Evolutionary conservation across 768 basidiomycete genomes (phyloP), one percentile per base, ranked within the genome.

Genomic region (Boletus bicolor): DNA sequence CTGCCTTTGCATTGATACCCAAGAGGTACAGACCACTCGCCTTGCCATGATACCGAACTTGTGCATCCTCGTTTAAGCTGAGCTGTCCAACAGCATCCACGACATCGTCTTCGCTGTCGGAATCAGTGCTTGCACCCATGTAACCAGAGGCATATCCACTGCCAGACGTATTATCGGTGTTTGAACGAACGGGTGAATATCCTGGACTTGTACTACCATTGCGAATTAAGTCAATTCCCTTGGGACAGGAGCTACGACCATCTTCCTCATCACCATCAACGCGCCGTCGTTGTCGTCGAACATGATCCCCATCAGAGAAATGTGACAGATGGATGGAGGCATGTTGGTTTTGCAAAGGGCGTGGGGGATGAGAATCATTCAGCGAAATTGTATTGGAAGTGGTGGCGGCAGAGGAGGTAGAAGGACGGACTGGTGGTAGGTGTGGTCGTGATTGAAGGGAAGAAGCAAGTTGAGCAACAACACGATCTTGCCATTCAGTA

Each of bases 31-130:
- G 70, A 2, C 91, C 91, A 55, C 88, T 90, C 5, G 82, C 87
- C 70, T 91, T 90, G 30, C 92, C 91, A 64, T 95, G 93, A 69
- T 87, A 94, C 37, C 93, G 76, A 12, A 95, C 84, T 68, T 94
- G 85, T 53, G 84, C 81, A 51, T 93, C 89, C 73, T 95, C 93
- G 64, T 95, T 93, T 62, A 95, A 64, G 59, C 88, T 90, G 55
- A 95, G 76, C 72, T 94, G 91, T 3, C 93, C 93, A 5, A 93
- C 80, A 30, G 90, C 91, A 54, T 85, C 84, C 34, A 81, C 77
- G 4, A 87, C 68, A 51, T 79, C 77, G 42, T 76, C 77, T 44
- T 79, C 78, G 37, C 72, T 72, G 19, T 69, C 69, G 8, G 68
- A 66, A 19, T 70, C 70, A 4, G 74, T 68, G 62, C 76, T 70